Evolutionary conservation across 1,139 yeast genomes (phyloP).

Genomic region (Citeromyces hawaiiensis): DNA sequence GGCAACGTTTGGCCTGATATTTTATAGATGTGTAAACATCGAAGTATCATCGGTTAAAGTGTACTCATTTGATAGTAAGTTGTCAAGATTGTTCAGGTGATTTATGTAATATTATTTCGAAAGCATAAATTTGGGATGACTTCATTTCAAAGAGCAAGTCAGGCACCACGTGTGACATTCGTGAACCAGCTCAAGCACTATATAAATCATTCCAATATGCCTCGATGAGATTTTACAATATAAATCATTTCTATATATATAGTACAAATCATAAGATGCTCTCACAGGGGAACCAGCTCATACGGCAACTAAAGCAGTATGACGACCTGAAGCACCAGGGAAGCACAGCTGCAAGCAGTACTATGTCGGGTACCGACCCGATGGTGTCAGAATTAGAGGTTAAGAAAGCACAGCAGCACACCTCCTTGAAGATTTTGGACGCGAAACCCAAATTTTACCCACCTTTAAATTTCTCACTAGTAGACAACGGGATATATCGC

Average conservation of each 20-base stretch:
- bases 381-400: conserved; percentile 2
- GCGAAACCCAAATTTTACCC: conserved; percentile 44
- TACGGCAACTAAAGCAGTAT: conserved; percentile 15
- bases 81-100: too few relatives aligned
- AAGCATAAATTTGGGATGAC: too few relatives aligned
- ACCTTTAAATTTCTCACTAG: conserved; percentile 81
- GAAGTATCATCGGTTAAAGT: too few relatives aligned
- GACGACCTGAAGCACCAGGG: conserved; percentile 12
- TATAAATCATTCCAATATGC: too few relatives aligned
- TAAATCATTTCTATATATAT: background rate
- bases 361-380: background rate
- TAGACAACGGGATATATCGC: conserved; percentile 76
- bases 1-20: too few relatives aligned
- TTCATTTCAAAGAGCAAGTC: too few relatives aligned
- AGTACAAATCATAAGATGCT: conserved; percentile 7
- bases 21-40: too few relatives aligned
- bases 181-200: too few relatives aligned
- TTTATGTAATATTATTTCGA: too few relatives aligned
- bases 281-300: conserved; percentile 17
- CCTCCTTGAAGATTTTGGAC: conserved; percentile 15
- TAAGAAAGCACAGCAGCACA: conserved; percentile 8
- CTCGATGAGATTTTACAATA: too few relatives aligned
- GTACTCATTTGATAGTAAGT: too few relatives aligned
- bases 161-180: too few relatives aligned
- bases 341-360: conserved; percentile 1